Evolutionary conservation across 2,329 filamentous ascomycete genomes (phyloP).

Genomic region (Hirsutella minnesotensis): DNA sequence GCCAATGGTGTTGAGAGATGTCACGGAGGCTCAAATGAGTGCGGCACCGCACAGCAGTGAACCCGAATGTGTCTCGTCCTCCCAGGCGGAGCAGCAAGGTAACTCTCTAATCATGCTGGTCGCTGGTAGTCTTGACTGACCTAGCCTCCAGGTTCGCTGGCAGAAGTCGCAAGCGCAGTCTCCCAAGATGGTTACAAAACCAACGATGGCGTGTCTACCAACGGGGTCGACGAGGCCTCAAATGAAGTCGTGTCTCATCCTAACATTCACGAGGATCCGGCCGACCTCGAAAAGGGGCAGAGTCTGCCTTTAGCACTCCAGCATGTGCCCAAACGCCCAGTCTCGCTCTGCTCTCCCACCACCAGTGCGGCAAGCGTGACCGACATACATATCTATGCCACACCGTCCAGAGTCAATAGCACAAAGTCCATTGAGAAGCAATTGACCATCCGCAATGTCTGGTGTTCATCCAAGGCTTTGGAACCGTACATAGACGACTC

Average conservation of each 20-base stretch:
- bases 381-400: not conserved
- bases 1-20: slow-evolving; percentile 15
- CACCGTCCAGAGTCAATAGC: not conserved
- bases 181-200: not conserved
- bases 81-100: not conserved
- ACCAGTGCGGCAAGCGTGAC: not conserved
- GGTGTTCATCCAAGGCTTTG: slow-evolving; percentile 4
- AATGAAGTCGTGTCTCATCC: not conserved
- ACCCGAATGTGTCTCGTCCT: not conserved
- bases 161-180: not conserved
- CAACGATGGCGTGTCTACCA: not conserved
- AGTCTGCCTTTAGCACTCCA: not conserved
- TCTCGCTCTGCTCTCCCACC: not conserved
- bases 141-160: not conserved
- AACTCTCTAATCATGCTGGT: not conserved
- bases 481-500: not conserved
- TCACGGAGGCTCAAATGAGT: slow-evolving; percentile 6
- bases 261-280: not conserved
- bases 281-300: not conserved
- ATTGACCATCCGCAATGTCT: not conserved
- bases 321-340: not conserved
- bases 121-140: not conserved
- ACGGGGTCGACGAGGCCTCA: not conserved
- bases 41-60: not conserved
- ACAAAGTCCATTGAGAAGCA: not conserved